Evolutionary conservation across 2,329 filamentous ascomycete genomes (phyloP).

Genomic region (Akanthomyces lecanii): DNA sequence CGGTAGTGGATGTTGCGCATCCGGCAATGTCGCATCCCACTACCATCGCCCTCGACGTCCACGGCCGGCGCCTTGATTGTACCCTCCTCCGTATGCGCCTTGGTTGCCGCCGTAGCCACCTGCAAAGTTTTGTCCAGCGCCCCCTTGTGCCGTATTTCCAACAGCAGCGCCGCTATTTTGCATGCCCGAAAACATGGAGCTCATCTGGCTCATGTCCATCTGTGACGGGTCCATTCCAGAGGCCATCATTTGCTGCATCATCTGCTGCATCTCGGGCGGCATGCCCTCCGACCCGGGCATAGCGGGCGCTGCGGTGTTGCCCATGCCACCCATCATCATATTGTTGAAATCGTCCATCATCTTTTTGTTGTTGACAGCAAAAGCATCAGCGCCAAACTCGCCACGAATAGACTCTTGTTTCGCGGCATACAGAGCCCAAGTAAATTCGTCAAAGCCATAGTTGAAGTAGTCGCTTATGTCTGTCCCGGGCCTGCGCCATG

Average conservation of each 20-base stretch:
- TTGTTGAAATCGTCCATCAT: constrained; percentile 66
- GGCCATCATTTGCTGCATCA: constrained; percentile 69
- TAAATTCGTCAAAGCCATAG: constrained; percentile 98
- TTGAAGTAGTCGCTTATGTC: constrained; percentile 98
- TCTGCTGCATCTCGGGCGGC: constrained; percentile 61
- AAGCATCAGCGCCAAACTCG: constrained; percentile 66
- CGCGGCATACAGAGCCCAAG: constrained; percentile 89
- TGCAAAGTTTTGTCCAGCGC: constrained; percentile 49
- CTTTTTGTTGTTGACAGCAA: constrained; percentile 68
- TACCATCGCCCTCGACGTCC: constrained; percentile 30
- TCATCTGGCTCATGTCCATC: constrained; percentile 58
- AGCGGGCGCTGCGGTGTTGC: constrained; percentile 33
- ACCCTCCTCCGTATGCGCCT: constrained; percentile 47
- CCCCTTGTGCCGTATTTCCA: constrained; percentile 38
- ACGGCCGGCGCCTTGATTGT: constrained; percentile 37
- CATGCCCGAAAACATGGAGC: constrained; percentile 57
- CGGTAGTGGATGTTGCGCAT: not conserved
- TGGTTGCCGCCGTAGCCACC: constrained; percentile 51
- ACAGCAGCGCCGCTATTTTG: constrained; percentile 43
- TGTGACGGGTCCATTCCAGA: constrained; percentile 61
- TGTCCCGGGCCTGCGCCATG: constrained; percentile 90
- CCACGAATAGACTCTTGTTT: constrained; percentile 78
- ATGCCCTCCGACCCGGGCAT: constrained; percentile 61
- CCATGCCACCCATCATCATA: constrained; percentile 56
- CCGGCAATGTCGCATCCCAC: not conserved